Percentiles rank a stretch among this genome's conserved stretches.
phyloP scores from a whole-genome alignment of 1,284 basidiomycete genomes.

The Cutaneotrichosporon mucoides region DNA sequence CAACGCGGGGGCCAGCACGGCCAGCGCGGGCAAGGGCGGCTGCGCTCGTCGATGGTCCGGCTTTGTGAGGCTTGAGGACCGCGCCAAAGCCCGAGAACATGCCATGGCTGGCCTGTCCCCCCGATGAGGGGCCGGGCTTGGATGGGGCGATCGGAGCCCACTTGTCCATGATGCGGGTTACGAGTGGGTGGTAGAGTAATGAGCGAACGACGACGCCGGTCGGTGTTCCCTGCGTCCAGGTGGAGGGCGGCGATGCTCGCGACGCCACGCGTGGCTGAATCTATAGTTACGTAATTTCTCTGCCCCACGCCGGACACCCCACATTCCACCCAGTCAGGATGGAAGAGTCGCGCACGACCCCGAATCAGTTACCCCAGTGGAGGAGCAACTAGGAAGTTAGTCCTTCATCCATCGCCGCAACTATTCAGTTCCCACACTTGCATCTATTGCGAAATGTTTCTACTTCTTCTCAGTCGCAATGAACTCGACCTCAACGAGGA shows the following conservation, averaged over 20 bases:
- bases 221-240: too few species aligned
- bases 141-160: constrained; percentile 44
- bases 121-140: constrained; percentile 26
- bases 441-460: not conserved
- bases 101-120: constrained; percentile 51
- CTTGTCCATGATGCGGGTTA: constrained; percentile 28
- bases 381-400: too few species aligned
- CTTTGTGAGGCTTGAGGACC: constrained; percentile 53
- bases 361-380: too few species aligned
- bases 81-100: constrained; percentile 60
- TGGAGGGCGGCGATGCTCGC: too few species aligned
- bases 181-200: not conserved
- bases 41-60: constrained; percentile 18
- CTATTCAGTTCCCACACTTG: not conserved
- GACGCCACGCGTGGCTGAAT: too few species aligned
- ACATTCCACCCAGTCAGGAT: too few species aligned
- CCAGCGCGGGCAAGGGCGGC: constrained; percentile 21
- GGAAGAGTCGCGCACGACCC: too few species aligned
- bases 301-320: too few species aligned
- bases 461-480: constrained; percentile 56
- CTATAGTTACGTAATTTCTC: too few species aligned
- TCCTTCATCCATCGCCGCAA: too few species aligned
- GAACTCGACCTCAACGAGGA: constrained; percentile 86
- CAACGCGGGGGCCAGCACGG: constrained; percentile 56
- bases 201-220: too few species aligned